These are phyloP conservation scores for Mortierella antarctica DNA, from an alignment of 192 early-diverging fungal species.

Conservation along the genomic window DNA sequence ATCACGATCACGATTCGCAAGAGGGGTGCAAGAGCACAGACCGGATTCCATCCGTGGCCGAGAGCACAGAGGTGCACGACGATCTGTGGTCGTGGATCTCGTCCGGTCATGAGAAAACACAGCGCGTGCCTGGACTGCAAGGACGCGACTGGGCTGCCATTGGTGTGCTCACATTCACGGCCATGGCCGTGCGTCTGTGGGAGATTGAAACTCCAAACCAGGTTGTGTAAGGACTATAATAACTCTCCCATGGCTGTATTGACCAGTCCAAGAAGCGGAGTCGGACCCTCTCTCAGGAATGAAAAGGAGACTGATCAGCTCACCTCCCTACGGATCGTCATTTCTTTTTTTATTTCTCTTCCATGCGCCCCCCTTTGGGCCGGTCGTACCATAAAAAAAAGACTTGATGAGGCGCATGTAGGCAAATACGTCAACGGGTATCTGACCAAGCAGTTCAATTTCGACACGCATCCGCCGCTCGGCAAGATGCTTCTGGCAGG, in stretches of 20 bases:
- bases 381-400: slow-evolving; percentile 10
- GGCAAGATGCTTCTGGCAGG: slow-evolving; percentile 62
- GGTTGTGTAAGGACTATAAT: slow-evolving; percentile 38
- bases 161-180: slow-evolving; percentile 17
- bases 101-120: no score
- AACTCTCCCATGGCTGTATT: background rate
- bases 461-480: slow-evolving; percentile 56
- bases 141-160: slow-evolving; percentile 20
- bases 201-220: slow-evolving; percentile 37
- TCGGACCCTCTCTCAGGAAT: no score
- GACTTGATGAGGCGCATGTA: slow-evolving; percentile 79
- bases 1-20: no score
- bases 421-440: slow-evolving; percentile 78
- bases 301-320: no score
- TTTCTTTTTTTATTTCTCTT: background rate
- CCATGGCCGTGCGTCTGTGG: slow-evolving; percentile 40
- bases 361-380: background rate
- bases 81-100: no score
- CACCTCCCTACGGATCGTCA: background rate
- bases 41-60: no score
- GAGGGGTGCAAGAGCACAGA: no score
- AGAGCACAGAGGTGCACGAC: no score
- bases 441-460: slow-evolving; percentile 71
- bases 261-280: background rate
- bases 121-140: no score